These are phyloP conservation scores for Cladosporium cucumerinum DNA, from an alignment of 2,329 filamentous ascomycete genomes.

Conservation along the genomic window DNA sequence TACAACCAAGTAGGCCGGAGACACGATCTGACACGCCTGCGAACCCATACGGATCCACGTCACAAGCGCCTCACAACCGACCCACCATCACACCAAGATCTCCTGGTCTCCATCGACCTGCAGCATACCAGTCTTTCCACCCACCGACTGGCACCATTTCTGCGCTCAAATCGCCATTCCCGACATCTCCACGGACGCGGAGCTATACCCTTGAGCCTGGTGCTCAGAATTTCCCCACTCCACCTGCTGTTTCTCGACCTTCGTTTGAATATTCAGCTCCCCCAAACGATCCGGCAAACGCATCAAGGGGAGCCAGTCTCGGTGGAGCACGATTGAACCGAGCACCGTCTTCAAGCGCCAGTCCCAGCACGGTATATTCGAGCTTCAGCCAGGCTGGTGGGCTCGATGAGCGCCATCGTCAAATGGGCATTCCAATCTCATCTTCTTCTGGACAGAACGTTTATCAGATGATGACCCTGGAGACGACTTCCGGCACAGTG, in stretches of 20 bases:
- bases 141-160: conserved; percentile 46
- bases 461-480: conserved; percentile 54
- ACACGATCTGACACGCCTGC: neutral
- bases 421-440: conserved; percentile 44
- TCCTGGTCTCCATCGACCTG: conserved; percentile 49
- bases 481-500: conserved; percentile 50
- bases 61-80: conserved; percentile 28
- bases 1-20: neutral
- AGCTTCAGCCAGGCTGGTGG: conserved; percentile 12
- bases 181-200: conserved; percentile 34
- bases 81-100: conserved; percentile 59
- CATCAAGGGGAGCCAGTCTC: conserved; percentile 38
- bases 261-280: conserved; percentile 21
- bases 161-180: conserved; percentile 49
- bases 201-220: conserved; percentile 45
- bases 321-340: conserved; percentile 24
- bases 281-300: conserved; percentile 32
- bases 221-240: conserved; percentile 47
- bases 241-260: conserved; percentile 38
- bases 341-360: conserved; percentile 36
- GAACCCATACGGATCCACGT: neutral
- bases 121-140: conserved; percentile 48
- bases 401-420: conserved; percentile 28
- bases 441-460: conserved; percentile 45
- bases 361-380: conserved; percentile 48